phyloP scores from a whole-genome alignment of 495 filamentous ascomycete species.

The Talaromyces liani region DNA sequence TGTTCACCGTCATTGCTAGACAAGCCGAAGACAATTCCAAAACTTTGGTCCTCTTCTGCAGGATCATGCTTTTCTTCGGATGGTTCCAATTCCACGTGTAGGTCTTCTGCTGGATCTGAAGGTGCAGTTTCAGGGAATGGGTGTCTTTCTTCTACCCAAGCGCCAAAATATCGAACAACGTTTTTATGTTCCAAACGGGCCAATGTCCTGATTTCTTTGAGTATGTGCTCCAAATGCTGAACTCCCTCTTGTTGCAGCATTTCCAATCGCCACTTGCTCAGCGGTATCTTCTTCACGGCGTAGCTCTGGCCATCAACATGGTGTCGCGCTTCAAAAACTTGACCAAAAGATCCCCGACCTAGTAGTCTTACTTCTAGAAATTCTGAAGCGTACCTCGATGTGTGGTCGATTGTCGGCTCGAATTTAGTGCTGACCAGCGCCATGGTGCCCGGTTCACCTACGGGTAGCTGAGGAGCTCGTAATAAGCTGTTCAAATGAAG shows the following conservation, averaged over 20 bases:
- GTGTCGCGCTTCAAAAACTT: conserved; percentile 45
- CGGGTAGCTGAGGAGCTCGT: not conserved
- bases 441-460: not conserved
- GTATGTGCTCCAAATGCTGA: conserved; percentile 40
- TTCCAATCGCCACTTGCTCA: conserved; percentile 38
- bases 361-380: conserved; percentile 37
- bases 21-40: conserved; percentile 30
- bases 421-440: conserved; percentile 20
- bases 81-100: conserved; percentile 11
- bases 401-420: not conserved
- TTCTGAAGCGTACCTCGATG: conserved; percentile 36
- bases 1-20: conserved; percentile 17
- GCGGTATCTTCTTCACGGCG: conserved; percentile 47
- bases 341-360: conserved; percentile 46
- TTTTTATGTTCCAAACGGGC: conserved; percentile 47
- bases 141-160: conserved; percentile 44
- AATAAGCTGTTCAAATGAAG: conserved; percentile 2
- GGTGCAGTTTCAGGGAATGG: conserved; percentile 11
- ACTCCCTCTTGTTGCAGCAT: conserved; percentile 38
- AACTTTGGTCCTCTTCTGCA: conserved; percentile 24
- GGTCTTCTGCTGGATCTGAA: not conserved
- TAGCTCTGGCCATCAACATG: conserved; percentile 45
- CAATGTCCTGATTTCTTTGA: conserved; percentile 47
- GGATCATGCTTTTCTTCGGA: conserved; percentile 10
- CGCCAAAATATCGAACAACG: conserved; percentile 46